Conservation (phyloP, 2,329 filamentous ascomycete species). For the Alternaria ethzedia region DNA sequence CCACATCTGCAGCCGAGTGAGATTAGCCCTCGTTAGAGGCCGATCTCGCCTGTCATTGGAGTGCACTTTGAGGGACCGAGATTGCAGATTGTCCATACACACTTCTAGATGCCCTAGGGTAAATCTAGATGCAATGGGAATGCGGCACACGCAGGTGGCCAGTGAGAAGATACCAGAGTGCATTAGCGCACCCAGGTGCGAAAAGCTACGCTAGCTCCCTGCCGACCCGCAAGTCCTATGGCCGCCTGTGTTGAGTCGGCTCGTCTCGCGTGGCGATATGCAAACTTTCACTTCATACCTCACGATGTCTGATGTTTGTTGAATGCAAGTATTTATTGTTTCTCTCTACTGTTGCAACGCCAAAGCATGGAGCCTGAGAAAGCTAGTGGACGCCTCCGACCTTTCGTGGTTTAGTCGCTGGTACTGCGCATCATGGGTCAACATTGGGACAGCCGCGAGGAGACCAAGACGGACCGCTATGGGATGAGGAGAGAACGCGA, state of each 20-base stretch:
- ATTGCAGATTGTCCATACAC: not conserved
- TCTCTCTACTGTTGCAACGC: not conserved
- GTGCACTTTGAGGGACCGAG: not conserved
- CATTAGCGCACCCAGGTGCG: not conserved
- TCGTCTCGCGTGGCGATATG: constrained; percentile 10
- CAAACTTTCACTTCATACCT: constrained; percentile 13
- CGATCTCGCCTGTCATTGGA: not conserved
- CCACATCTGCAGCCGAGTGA: not conserved
- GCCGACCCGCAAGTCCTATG: not conserved
- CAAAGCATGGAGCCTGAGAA: not conserved
- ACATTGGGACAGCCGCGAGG: not conserved
- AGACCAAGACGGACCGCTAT: constrained; percentile 6
- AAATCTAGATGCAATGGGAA: not conserved
- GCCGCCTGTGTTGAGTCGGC: constrained; percentile 1
- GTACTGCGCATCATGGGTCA: constrained; percentile 6
- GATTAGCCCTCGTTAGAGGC: not conserved
- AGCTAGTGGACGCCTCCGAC: not conserved
- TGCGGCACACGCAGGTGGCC: not conserved
- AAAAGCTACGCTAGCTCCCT: not conserved
- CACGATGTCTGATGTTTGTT: not conserved
- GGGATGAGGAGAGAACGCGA: constrained; percentile 36
- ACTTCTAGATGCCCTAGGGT: not conserved
- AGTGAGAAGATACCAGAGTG: not conserved
- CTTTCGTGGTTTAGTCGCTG: not conserved
- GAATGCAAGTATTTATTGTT: not conserved